Evolutionary conservation across 257 asterid species (phyloP).

Genomic region (Mentha longifolia): DNA sequence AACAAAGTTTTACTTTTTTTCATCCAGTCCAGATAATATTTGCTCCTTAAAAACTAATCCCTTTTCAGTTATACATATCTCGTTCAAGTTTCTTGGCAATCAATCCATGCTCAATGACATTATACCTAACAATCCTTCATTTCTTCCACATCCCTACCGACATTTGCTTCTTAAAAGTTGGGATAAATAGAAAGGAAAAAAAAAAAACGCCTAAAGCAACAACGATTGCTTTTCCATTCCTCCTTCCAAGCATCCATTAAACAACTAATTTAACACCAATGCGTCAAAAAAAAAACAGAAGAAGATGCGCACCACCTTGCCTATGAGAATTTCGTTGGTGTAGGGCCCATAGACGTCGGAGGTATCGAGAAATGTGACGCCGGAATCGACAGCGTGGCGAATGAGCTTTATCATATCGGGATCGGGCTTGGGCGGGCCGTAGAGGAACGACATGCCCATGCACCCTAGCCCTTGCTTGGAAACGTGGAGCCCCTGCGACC

Average conservation of each 20-base stretch:
- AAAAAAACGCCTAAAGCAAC: background rate
- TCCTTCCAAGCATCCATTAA: background rate
- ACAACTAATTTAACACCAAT: background rate
- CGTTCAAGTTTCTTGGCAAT: background rate
- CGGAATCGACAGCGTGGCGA: constrained; percentile 39
- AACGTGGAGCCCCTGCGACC: constrained; percentile 43
- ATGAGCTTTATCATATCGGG: constrained; percentile 42
- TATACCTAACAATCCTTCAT: background rate
- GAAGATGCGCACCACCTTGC: constrained; percentile 33
- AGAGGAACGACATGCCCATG: constrained; percentile 41
- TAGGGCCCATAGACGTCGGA: constrained; percentile 48
- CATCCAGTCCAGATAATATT: background rate
- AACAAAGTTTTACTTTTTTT: background rate
- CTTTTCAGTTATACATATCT: background rate
- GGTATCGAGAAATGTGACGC: constrained; percentile 46
- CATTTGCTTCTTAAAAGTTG: background rate
- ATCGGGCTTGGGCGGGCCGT: constrained; percentile 45
- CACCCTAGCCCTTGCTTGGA: constrained; percentile 50
- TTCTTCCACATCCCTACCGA: background rate
- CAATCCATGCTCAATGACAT: background rate
- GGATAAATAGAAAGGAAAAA: background rate
- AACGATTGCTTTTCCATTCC: background rate
- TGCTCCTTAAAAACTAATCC: background rate
- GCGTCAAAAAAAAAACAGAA: background rate
- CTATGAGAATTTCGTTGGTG: constrained; percentile 42